A percentile compares a stretch with the other conserved stretches of the same genome.
phyloP scores from a whole-genome alignment of 805 yeast genomes.

The Suhomyces sp. region DNA sequence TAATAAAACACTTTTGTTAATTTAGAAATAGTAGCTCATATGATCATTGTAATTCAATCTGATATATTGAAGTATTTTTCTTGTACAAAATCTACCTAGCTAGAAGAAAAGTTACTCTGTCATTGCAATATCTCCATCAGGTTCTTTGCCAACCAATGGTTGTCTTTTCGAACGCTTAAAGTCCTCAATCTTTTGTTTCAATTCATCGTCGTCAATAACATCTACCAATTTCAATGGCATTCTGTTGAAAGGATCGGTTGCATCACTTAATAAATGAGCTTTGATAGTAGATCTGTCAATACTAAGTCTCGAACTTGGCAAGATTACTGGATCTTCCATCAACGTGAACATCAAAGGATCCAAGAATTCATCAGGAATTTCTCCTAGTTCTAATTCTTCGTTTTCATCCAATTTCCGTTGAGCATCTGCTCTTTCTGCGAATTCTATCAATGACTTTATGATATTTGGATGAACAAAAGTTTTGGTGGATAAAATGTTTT shows the following conservation, averaged over 20 bases:
- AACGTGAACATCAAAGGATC: constrained; percentile 96
- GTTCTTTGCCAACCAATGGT: constrained; percentile 9
- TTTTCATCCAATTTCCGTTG: constrained; percentile 64
- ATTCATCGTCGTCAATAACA: constrained; percentile 72
- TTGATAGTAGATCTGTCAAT: constrained; percentile 91
- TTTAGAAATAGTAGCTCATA: neutral
- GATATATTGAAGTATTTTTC: neutral
- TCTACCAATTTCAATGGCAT: constrained; percentile 87
- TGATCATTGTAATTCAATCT: no score
- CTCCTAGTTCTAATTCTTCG: constrained; percentile 87
- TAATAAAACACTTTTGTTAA: constrained; percentile 6
- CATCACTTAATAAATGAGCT: constrained; percentile 88
- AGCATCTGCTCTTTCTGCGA: constrained; percentile 64
- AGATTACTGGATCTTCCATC: constrained; percentile 94
- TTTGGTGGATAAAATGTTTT: constrained; percentile 54
- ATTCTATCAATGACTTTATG: constrained; percentile 48
- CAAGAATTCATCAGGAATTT: constrained; percentile 91
- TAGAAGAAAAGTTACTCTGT: constrained; percentile 5
- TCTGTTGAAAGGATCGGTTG: constrained; percentile 97
- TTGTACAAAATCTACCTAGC: neutral
- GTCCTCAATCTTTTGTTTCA: constrained; percentile 57
- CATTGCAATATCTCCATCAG: constrained; percentile 19
- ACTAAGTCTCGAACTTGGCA: constrained; percentile 80
- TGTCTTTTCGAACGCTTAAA: constrained; percentile 49
- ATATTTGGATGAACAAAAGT: constrained; percentile 50